These are phyloP conservation scores for Imleria badia DNA, from an alignment of 768 basidiomycete species.

Conservation along the genomic window DNA sequence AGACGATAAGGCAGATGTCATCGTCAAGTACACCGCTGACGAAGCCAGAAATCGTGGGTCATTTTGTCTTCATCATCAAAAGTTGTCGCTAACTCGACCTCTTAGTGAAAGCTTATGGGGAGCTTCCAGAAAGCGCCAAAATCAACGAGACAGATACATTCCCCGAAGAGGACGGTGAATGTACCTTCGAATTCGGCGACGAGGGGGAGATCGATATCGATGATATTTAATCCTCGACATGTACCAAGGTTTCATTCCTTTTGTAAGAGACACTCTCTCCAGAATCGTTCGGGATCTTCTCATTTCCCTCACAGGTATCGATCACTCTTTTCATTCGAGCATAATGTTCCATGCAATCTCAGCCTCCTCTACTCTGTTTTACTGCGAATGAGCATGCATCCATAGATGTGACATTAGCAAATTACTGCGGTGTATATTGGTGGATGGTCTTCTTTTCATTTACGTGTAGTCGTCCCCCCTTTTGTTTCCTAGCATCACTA, in stretches of 20 bases:
- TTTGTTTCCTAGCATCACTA: neutral
- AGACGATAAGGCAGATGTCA: conserved; percentile 98
- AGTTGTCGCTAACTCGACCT: conserved; percentile 9
- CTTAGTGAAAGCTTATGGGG: conserved; percentile 94
- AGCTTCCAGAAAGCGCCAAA: conserved; percentile 93
- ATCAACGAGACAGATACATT: conserved; percentile 96
- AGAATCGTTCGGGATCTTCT: neutral
- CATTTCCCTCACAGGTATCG: conserved; percentile 9
- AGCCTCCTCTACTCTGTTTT: conserved; percentile 6
- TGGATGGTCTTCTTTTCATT: conserved; percentile 12
- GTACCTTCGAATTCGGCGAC: conserved; percentile 87
- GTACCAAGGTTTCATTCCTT: conserved; percentile 6
- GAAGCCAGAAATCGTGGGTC: conserved; percentile 78
- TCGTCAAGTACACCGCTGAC: conserved; percentile 97
- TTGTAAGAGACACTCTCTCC: conserved; percentile 13
- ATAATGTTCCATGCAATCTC: conserved; percentile 10
- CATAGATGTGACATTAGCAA: conserved; percentile 28
- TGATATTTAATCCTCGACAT: conserved; percentile 59
- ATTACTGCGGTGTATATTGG: conserved; percentile 15
- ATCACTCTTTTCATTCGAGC: conserved; percentile 9
- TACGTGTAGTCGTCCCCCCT: conserved; percentile 1
- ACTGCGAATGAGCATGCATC: conserved; percentile 13
- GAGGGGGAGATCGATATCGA: conserved; percentile 89
- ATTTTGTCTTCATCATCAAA: neutral
- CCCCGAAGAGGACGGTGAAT: conserved; percentile 88